Evolutionary conservation across 768 basidiomycete genomes (phyloP).

Genomic region (Phlegmacium glaucopus): DNA sequence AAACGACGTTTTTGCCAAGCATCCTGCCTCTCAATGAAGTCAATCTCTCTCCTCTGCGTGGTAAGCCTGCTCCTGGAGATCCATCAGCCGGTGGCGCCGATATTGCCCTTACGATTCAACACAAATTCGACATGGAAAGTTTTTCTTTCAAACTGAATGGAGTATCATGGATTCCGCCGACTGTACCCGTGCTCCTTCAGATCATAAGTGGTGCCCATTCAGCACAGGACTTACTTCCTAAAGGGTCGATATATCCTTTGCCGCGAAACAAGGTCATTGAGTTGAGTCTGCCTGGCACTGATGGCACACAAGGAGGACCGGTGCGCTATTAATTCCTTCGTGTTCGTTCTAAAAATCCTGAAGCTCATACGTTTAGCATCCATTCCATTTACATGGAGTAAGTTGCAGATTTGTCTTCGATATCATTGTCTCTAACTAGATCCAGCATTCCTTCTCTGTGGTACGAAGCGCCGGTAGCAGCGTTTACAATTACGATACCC

Average conservation of each 20-base stretch:
- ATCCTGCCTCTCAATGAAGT: constrained; percentile 30
- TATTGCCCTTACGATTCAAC: constrained; percentile 31
- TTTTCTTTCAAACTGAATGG: constrained; percentile 9
- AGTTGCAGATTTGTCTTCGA: constrained; percentile 7
- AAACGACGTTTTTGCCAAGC: constrained; percentile 19
- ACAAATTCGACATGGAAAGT: constrained; percentile 15
- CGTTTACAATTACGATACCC: constrained; percentile 42
- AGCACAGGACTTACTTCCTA: constrained; percentile 23
- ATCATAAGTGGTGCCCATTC: constrained; percentile 11
- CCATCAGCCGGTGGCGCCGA: constrained; percentile 36
- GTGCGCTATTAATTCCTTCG: constrained; percentile 8
- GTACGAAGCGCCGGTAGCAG: constrained; percentile 32
- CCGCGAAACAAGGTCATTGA: constrained; percentile 36
- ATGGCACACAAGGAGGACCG: constrained; percentile 23
- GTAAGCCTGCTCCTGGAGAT: constrained; percentile 22
- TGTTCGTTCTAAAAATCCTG: neutral
- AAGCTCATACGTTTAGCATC: constrained; percentile 28
- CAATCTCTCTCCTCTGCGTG: constrained; percentile 30
- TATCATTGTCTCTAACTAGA: neutral
- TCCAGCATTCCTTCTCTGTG: constrained; percentile 37
- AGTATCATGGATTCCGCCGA: constrained; percentile 2
- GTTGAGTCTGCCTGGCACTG: constrained; percentile 25
- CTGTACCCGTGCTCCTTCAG: constrained; percentile 13
- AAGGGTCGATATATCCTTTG: constrained; percentile 32
- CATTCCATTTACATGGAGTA: constrained; percentile 41